A percentile compares a stretch with the other conserved stretches of the same genome.
Conservation (phyloP, 1,139 yeast species). For the Pichia sp. region DNA sequence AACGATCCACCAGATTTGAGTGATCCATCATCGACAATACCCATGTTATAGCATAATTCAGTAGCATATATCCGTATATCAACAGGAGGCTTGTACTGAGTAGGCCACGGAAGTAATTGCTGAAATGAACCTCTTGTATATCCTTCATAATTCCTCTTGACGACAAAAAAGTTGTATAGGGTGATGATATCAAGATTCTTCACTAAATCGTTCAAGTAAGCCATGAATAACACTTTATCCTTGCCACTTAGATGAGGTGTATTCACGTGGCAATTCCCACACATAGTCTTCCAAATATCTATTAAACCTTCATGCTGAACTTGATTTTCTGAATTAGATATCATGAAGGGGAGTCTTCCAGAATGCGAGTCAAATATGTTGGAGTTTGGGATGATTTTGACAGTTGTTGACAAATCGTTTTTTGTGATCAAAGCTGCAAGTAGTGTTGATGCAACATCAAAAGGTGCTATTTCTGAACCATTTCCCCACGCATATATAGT, state of each 20-base stretch:
- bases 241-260: slow-evolving; percentile 8
- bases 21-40: slow-evolving; percentile 28
- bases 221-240: slow-evolving; percentile 1
- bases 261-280: background rate
- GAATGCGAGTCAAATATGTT: slow-evolving; percentile 40
- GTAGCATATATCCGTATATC: slow-evolving; percentile 44
- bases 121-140: slow-evolving; percentile 35
- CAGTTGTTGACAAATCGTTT: slow-evolving; percentile 16
- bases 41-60: slow-evolving; percentile 33
- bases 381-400: slow-evolving; percentile 44
- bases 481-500: slow-evolving; percentile 43
- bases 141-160: slow-evolving; percentile 55
- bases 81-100: slow-evolving; percentile 76
- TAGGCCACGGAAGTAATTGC: slow-evolving; percentile 65
- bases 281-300: slow-evolving; percentile 25
- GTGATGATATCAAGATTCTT: slow-evolving; percentile 34
- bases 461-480: slow-evolving; percentile 24
- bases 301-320: slow-evolving; percentile 41
- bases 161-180: slow-evolving; percentile 55
- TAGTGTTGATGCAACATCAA: slow-evolving; percentile 41
- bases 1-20: slow-evolving; percentile 9
- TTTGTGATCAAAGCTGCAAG: slow-evolving; percentile 30
- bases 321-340: slow-evolving; percentile 15
- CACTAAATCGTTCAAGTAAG: slow-evolving; percentile 4
- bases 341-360: slow-evolving; percentile 53